These are phyloP conservation scores for Cladosporium halotolerans DNA, from an alignment of 2,329 filamentous ascomycete genomes.

Conservation along the genomic window DNA sequence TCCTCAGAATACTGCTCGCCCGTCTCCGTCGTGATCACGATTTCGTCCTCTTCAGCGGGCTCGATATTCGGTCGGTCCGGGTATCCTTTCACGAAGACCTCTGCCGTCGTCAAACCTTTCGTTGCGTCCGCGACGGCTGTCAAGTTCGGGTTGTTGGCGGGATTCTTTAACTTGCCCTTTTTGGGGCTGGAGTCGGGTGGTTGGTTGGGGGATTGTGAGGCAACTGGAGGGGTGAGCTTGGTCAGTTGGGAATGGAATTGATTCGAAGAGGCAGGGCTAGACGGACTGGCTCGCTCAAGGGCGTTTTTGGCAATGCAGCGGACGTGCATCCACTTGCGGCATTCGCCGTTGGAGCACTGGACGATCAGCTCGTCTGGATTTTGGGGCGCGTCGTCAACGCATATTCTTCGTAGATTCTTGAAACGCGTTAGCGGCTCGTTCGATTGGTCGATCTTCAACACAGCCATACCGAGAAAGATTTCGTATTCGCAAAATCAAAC, in stretches of 20 bases:
- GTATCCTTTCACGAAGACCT: conserved; percentile 24
- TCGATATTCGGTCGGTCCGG: conserved; percentile 12
- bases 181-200: conserved; percentile 8
- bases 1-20: conserved; percentile 19
- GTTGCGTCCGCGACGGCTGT: conserved; percentile 8
- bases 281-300: conserved; percentile 4
- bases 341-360: conserved; percentile 32
- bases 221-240: conserved; percentile 6
- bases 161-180: conserved; percentile 15
- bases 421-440: conserved; percentile 2
- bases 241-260: not conserved
- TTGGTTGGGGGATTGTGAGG: conserved; percentile 11
- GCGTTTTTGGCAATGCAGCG: conserved; percentile 30
- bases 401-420: conserved; percentile 33
- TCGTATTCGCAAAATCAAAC: conserved; percentile 29
- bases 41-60: conserved; percentile 18
- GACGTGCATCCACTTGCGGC: conserved; percentile 39
- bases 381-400: conserved; percentile 34
- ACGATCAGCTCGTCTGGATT: conserved; percentile 40
- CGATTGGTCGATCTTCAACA: not conserved
- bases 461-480: conserved; percentile 32
- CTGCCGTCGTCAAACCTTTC: conserved; percentile 15
- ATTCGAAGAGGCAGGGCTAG: not conserved
- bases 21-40: conserved; percentile 23
- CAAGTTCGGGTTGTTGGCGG: conserved; percentile 9